Evolutionary conservation across 352 stramenopile species (phyloP), one percentile per base, ranked within the genome.

Genomic region (Globisporangium rhizosaccharum): DNA sequence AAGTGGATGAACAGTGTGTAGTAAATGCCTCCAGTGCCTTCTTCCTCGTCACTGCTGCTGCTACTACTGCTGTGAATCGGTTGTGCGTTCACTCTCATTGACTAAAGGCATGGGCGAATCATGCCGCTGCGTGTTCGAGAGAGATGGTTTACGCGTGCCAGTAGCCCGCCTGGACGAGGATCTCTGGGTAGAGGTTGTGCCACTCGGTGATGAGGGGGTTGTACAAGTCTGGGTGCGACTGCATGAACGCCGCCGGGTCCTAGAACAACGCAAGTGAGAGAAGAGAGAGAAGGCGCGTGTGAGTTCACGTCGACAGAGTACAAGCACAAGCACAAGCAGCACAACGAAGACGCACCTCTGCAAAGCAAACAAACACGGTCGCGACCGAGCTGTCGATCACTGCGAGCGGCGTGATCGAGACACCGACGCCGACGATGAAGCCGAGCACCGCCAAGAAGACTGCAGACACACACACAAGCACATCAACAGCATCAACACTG

Each of bases 341-440:
- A 14, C 5, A 28, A 5, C 15, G n/a, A 63, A 57, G 2, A 53
- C 64, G 17, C 53, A 82, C 82, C 70, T 98, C 90, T 2, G 94
- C 94, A 68, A 98, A 99, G 75, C 94, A 98, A 14, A 99, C 96
- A 65, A 98, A 98, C 42, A 98, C 92, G 2, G 96, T 98, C 46
- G 96, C 94, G 18, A 98, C 90, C 3, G 93, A 97, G 62, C 87
- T 97, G 66, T 95, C 85, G 30, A 99, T 92, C 37, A 98, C 92
- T 49, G 86, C 85, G 37, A 98, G 75, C 37, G 96, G 79, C 11
- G 97, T 97, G 50, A 87, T 79, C 20, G 90, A 85, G 15, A 98
- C 72, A 8, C 92, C 80, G 33, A 94, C 71, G 49, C 92, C 92
- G 30, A 97, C 73, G 30, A 97, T 67, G n/a, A 97, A 75, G 37